Base-by-base conservation (phyloP, 345 rosid genomes). In the Lumnitzera littorea region DNA sequence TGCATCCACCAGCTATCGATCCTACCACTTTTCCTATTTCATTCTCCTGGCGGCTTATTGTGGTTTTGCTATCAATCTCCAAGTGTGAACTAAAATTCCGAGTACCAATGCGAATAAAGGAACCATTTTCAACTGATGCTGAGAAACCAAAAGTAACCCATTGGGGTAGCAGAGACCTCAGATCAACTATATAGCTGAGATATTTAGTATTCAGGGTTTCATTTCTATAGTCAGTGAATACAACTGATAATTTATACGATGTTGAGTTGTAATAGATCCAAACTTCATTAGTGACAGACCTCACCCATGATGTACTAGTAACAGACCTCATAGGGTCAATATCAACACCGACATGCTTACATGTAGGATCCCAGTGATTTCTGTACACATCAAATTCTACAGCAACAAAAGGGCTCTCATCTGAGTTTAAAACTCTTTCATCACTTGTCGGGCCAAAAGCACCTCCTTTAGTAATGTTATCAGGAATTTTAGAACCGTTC, bases 91-190 rank as follows among this genome's bases (percentile, higher is more conserved):
- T 20, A 29, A 66, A 66, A 29, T 46, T 29, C 70, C 70, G 59
- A 9, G 58, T 31, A 49, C 51, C 58, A 12, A n/a, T 29, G 17
- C 53, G 58, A 20, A 20, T 20, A 20, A 20, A 20, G 25, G 48
- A 46, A 24, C 1, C 15, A 24, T 1, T 2, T 16, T 58, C 64
- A 0, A 63, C 43, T 15, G 70, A 55, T 8, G 50, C 64, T 0
- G 70, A 58, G 51, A 66, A 66, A 15, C 70, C 70, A 5, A 59
- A 59, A 47, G 23, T 47, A 15, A 66, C 63, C 62, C 56, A 53
- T 20, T 52, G 31, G 5, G 70, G 53, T 13, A 66, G 49, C 54
- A 13, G 24, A 0, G n/a, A n/a, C 41, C 27, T 58, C 27, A 66
- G n/a, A 47, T 66, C 58, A 25, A 66, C 47, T 0, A 11, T 46